These are phyloP conservation scores for Epichloe brachyelytri DNA, from an alignment of 2,329 filamentous ascomycete genomes.

Conservation along the genomic window DNA sequence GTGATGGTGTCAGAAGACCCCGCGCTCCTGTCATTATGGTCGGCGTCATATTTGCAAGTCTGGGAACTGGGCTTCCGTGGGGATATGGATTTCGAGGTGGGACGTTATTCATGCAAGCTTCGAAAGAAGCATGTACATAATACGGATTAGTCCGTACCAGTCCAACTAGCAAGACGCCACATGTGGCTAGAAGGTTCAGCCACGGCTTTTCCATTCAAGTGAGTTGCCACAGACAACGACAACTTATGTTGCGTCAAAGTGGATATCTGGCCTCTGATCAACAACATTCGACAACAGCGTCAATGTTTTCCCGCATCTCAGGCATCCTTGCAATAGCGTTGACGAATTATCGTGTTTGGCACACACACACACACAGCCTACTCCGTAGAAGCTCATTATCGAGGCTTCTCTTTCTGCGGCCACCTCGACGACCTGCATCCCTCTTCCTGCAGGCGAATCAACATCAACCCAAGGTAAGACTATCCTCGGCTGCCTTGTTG, in stretches of 20 bases:
- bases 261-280: conserved; percentile 7
- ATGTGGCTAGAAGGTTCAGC: conserved; percentile 3
- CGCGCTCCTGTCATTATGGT: conserved; percentile 16
- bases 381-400: not conserved
- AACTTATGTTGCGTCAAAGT: conserved; percentile 23
- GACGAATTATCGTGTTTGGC: not conserved
- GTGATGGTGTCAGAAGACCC: conserved; percentile 13
- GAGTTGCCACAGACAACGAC: conserved; percentile 29
- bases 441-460: not conserved
- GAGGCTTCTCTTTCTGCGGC: conserved; percentile 3
- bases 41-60: not conserved
- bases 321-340: not conserved
- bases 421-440: conserved; percentile 2
- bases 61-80: not conserved
- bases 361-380: not conserved
- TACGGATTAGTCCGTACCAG: too few relatives aligned
- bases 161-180: not conserved
- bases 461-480: not conserved
- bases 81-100: not conserved
- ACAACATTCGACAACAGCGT: conserved; percentile 5
- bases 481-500: conserved; percentile 2
- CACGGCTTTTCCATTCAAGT: not conserved
- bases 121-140: not conserved
- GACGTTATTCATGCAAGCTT: not conserved
- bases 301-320: not conserved